Conservation (phyloP, 495 filamentous ascomycete species). For the Pseudevernia furfuracea region DNA sequence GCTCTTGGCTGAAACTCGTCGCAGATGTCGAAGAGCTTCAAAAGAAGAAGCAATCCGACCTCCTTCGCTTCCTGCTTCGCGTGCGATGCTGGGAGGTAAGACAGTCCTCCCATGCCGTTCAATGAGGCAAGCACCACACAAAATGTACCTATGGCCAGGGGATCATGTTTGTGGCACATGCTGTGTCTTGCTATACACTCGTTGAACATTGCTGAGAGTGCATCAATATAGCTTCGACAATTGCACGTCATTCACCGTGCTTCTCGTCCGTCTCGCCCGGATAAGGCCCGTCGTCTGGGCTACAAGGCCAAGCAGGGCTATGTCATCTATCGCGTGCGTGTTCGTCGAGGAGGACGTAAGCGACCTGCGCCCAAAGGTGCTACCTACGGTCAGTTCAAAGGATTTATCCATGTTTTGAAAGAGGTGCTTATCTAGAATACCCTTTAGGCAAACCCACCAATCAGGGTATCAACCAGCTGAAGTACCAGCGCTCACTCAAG, state of each 20-base stretch:
- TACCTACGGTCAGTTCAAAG: constrained; percentile 73
- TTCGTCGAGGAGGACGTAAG: constrained; percentile 97
- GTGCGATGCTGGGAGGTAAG: constrained; percentile 99
- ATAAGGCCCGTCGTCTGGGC: constrained; percentile 98
- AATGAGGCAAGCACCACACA: constrained; percentile 6
- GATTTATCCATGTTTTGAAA: not conserved
- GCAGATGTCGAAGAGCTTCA: constrained; percentile 91
- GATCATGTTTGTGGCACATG: constrained; percentile 21
- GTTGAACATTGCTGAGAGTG: constrained; percentile 99
- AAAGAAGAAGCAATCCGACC: constrained; percentile 99
- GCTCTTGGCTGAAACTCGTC: not conserved
- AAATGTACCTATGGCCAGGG: not conserved
- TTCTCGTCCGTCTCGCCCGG: constrained; percentile 93
- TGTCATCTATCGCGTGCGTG: constrained; percentile 98
- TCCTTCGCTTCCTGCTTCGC: constrained; percentile 97
- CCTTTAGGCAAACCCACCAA: constrained; percentile 93
- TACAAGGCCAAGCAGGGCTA: constrained; percentile 99
- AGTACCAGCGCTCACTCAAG: constrained; percentile 98
- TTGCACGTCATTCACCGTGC: constrained; percentile 98
- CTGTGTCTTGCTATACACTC: constrained; percentile 88
- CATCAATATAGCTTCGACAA: constrained; percentile 98
- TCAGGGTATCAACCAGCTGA: constrained; percentile 99
- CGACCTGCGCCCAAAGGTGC: constrained; percentile 92
- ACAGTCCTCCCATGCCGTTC: constrained; percentile 41
- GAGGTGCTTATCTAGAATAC: constrained; percentile 23